These are phyloP conservation scores for Boletus huronensis DNA, from an alignment of 768 basidiomycete species.

Conservation along the genomic window DNA sequence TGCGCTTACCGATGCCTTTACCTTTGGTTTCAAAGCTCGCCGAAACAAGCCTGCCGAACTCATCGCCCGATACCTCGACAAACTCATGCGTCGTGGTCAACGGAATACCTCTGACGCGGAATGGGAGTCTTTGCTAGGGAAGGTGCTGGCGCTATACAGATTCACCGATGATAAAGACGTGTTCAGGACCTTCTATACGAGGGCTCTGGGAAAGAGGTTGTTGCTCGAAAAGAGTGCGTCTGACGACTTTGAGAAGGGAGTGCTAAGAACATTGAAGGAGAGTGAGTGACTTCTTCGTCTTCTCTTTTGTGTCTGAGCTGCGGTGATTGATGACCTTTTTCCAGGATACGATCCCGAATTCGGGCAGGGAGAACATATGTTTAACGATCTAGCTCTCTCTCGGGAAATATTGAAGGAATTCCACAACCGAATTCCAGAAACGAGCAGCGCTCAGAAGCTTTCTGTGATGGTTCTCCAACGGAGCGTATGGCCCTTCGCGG, in stretches of 20 bases:
- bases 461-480: slow-evolving; percentile 81
- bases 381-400: slow-evolving; percentile 82
- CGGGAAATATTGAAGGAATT: slow-evolving; percentile 69
- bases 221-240: slow-evolving; percentile 82
- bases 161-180: slow-evolving; percentile 93
- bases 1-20: slow-evolving; percentile 69
- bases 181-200: slow-evolving; percentile 89
- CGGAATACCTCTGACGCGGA: slow-evolving; percentile 57
- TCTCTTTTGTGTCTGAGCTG: not conserved
- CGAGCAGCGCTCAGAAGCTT: slow-evolving; percentile 46
- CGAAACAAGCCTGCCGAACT: slow-evolving; percentile 87
- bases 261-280: slow-evolving; percentile 84
- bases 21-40: slow-evolving; percentile 67
- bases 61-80: slow-evolving; percentile 89
- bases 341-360: slow-evolving; percentile 95
- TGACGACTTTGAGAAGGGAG: slow-evolving; percentile 79
- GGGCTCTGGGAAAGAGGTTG: slow-evolving; percentile 81
- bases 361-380: slow-evolving; percentile 92
- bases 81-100: slow-evolving; percentile 84
- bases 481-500: slow-evolving; percentile 83
- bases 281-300: slow-evolving; percentile 40
- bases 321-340: slow-evolving; percentile 12
- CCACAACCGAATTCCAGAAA: slow-evolving; percentile 41
- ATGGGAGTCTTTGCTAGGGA: slow-evolving; percentile 62
- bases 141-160: slow-evolving; percentile 70